Evolutionary conservation across 1,139 yeast species (phyloP).

Genomic region (Blastobotrys capitulatus): DNA sequence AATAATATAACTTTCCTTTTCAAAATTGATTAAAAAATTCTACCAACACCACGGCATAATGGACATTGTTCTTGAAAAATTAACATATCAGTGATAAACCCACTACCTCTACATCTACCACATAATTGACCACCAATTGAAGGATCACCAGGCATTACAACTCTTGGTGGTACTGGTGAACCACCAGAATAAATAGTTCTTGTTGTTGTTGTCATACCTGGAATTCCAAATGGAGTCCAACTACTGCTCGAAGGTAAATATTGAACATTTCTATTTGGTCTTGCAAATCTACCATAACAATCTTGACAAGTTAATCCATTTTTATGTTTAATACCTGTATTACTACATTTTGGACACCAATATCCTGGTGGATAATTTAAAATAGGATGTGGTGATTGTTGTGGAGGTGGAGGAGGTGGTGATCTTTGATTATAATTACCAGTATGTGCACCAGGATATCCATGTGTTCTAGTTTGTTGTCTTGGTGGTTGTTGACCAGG

Average conservation of each 20-base stretch:
- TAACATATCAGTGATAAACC: constrained; percentile 41
- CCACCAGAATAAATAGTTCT: constrained; percentile 22
- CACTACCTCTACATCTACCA: constrained; percentile 72
- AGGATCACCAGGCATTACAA: constrained; percentile 75
- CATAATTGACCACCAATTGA: constrained; percentile 75
- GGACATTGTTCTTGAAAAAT: constrained; percentile 26
- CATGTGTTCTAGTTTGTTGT: neutral
- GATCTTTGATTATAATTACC: neutral
- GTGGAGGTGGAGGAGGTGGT: neutral
- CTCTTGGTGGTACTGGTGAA: constrained; percentile 30
- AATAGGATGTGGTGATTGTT: constrained; percentile 35
- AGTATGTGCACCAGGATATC: neutral
- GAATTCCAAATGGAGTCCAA: constrained; percentile 4
- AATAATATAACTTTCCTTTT: no score
- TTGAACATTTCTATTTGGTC: constrained; percentile 19
- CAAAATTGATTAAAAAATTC: constrained; percentile 1
- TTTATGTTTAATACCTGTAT: constrained; percentile 64
- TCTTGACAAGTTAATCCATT: constrained; percentile 63
- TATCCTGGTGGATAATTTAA: constrained; percentile 62
- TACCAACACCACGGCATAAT: constrained; percentile 62
- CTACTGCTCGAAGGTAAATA: constrained; percentile 1
- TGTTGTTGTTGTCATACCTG: constrained; percentile 5
- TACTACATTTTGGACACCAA: constrained; percentile 64
- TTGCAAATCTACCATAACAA: constrained; percentile 67
- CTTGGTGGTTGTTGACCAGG: neutral